phyloP scores from a whole-genome alignment of 257 asterid species.

The Ilex aquifolium region DNA sequence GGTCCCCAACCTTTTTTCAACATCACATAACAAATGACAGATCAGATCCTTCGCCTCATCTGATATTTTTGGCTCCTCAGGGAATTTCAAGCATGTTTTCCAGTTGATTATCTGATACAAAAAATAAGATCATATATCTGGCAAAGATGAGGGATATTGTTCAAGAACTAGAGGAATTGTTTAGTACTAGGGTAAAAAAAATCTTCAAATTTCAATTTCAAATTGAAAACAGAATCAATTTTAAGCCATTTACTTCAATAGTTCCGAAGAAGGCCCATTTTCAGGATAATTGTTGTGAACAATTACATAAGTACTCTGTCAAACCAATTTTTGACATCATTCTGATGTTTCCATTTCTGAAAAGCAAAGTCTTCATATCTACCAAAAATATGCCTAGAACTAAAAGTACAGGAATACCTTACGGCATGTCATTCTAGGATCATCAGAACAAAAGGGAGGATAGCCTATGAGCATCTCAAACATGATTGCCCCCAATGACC shows the following conservation, averaged over 20 bases:
- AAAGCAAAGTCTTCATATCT: neutral
- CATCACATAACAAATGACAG: conserved; percentile 79
- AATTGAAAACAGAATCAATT: neutral
- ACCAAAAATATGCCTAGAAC: neutral
- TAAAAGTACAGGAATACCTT: conserved; percentile 47
- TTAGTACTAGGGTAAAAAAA: no score
- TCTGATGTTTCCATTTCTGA: neutral
- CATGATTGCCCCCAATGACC: conserved; percentile 95
- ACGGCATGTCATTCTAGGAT: conserved; percentile 96
- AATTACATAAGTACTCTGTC: neutral
- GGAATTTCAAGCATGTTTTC: conserved; percentile 88
- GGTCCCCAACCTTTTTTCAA: conserved; percentile 89
- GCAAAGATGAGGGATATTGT: conserved; percentile 1
- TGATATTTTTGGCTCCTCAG: conserved; percentile 84
- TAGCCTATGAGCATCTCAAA: conserved; percentile 91
- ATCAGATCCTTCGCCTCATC: conserved; percentile 87
- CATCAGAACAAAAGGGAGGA: conserved; percentile 98
- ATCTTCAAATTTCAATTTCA: no score
- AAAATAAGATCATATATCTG: neutral
- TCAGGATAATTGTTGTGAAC: no score
- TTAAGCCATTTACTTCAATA: neutral
- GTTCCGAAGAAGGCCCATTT: no score
- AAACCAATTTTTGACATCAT: neutral
- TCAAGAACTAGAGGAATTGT: neutral
- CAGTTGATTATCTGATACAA: conserved; percentile 76